Percentiles rank a stretch among this genome's conserved stretches.
Conservation (phyloP, 176 grass and related monocot species). For the Tuctoria greenei region DNA sequence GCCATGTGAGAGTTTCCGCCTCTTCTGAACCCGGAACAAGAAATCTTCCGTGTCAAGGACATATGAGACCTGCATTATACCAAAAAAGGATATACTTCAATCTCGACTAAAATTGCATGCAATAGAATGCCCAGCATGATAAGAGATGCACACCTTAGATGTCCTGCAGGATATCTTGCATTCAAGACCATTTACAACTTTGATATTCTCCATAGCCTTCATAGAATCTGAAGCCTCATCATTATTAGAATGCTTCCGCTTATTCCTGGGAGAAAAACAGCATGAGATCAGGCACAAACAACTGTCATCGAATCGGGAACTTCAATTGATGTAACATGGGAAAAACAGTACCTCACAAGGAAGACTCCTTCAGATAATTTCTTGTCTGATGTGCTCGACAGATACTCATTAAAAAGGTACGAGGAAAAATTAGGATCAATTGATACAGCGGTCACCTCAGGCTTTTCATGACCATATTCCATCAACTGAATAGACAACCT, state of each 20-base stretch:
- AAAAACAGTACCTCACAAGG: conserved; percentile 63
- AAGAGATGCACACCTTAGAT: conserved; percentile 58
- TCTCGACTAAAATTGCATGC: not conserved
- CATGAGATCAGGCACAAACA: not conserved
- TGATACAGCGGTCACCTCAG: conserved; percentile 83
- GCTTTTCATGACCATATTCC: conserved; percentile 95
- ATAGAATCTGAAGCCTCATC: conserved; percentile 55
- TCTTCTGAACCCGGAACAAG: conserved; percentile 66
- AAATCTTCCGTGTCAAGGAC: conserved; percentile 97
- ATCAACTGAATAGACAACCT: conserved; percentile 84
- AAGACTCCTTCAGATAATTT: conserved; percentile 59
- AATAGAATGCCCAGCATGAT: not conserved
- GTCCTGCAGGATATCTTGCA: conserved; percentile 89
- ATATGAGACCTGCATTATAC: conserved; percentile 63
- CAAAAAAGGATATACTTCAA: not conserved
- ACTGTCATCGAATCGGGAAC: conserved; percentile 12
- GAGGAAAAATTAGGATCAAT: conserved; percentile 98
- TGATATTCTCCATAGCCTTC: conserved; percentile 63
- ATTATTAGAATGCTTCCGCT: conserved; percentile 55
- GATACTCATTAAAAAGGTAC: conserved; percentile 63
- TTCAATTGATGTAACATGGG: not conserved
- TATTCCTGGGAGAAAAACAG: conserved; percentile 66
- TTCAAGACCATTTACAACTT: conserved; percentile 83
- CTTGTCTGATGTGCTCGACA: conserved; percentile 54
- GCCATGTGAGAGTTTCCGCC: conserved; percentile 30